Percentiles rank a stretch among this genome's conserved stretches.
phyloP scores from a whole-genome alignment of 2,329 filamentous ascomycete species.

The Mollisiaceae sp. region DNA sequence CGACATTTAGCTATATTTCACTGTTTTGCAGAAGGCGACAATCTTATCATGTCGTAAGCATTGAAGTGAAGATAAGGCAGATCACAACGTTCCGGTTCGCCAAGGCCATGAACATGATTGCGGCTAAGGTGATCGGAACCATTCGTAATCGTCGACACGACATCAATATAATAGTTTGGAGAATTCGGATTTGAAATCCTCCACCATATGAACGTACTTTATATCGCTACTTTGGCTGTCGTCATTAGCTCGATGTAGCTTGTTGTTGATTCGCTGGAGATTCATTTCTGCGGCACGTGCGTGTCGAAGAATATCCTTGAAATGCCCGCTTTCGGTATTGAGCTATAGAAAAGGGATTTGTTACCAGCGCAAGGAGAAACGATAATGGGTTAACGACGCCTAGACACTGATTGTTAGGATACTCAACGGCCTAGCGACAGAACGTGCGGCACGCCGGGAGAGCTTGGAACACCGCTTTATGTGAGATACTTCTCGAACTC shows the following conservation, averaged over 20 bases:
- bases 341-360: background rate
- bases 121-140: background rate
- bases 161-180: background rate
- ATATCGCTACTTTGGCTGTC: background rate
- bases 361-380: background rate
- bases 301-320: background rate
- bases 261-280: background rate
- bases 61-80: background rate
- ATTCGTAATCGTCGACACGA: background rate
- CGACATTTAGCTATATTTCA: no score
- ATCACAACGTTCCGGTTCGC: background rate
- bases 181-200: background rate
- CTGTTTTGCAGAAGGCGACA: no score
- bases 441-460: background rate
- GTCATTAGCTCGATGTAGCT: background rate
- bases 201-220: background rate
- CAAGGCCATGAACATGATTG: background rate
- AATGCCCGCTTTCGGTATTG: background rate
- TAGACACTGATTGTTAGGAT: background rate
- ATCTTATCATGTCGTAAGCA: no score
- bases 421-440: background rate
- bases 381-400: background rate
- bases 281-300: background rate
- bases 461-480: background rate
- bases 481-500: background rate